Percentiles rank a stretch among this genome's conserved stretches.
phyloP scores from a whole-genome alignment of 257 asterid species.

The Verbena officinalis region DNA sequence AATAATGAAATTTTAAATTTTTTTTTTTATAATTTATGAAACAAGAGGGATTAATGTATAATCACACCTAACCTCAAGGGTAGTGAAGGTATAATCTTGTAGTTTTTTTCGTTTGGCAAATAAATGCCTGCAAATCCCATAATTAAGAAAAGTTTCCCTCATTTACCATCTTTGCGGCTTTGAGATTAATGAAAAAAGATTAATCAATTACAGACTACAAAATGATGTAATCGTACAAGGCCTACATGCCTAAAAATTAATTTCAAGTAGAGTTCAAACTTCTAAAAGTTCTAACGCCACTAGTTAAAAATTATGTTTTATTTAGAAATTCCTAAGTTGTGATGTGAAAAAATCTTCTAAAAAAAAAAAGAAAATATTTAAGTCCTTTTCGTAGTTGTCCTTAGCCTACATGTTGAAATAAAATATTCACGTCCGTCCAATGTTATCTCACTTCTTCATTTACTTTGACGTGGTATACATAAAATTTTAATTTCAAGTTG shows the following conservation, averaged over 20 bases:
- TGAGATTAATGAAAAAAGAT: neutral
- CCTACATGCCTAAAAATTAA: neutral
- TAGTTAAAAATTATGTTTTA: neutral
- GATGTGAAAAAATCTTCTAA: neutral
- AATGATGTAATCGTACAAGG: neutral
- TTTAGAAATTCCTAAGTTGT: neutral
- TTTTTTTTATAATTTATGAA: too few relatives aligned
- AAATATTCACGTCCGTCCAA: neutral
- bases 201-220: neutral
- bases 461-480: too few relatives aligned
- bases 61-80: too few relatives aligned
- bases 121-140: too few relatives aligned
- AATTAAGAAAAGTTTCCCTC: neutral
- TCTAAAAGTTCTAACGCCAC: neutral
- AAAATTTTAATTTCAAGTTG: too few relatives aligned
- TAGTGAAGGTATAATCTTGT: too few relatives aligned
- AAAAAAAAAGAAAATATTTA: neutral
- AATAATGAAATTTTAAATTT: too few relatives aligned
- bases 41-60: too few relatives aligned
- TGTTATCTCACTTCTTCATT: neutral
- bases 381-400: constrained; percentile 16
- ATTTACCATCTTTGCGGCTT: neutral
- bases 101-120: too few relatives aligned
- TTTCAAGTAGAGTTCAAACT: neutral
- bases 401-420: neutral